Conservation (phyloP, 306 rosid genomes). For the Dryas drummondii region DNA sequence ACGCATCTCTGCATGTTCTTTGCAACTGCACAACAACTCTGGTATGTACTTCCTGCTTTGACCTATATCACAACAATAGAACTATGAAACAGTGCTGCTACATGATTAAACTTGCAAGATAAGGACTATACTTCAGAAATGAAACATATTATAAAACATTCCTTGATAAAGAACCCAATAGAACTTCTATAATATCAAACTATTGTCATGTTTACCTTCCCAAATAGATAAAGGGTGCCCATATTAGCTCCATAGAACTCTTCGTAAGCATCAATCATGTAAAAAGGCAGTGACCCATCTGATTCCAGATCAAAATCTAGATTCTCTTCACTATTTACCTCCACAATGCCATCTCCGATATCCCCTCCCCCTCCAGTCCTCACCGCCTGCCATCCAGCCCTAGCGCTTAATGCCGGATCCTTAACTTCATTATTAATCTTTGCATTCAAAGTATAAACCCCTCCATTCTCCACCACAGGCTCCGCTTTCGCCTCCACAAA, state of each 20-base stretch:
- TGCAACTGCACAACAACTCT: slow-evolving; percentile 87
- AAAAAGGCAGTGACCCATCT: slow-evolving; percentile 73
- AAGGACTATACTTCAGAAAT: background rate
- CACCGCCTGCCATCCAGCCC: slow-evolving; percentile 72
- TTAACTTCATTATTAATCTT: slow-evolving; percentile 48
- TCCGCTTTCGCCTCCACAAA: slow-evolving; percentile 37
- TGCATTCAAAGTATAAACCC: slow-evolving; percentile 68
- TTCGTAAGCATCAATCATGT: slow-evolving; percentile 77
- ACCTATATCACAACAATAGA: slow-evolving; percentile 53
- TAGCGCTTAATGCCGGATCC: slow-evolving; percentile 62
- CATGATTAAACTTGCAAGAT: slow-evolving; percentile 19
- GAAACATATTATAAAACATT: background rate
- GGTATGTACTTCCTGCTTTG: slow-evolving; percentile 67
- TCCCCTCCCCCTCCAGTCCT: slow-evolving; percentile 43
- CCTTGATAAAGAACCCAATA: background rate
- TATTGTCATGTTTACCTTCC: slow-evolving; percentile 58
- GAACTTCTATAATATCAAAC: background rate
- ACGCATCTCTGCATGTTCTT: slow-evolving; percentile 88
- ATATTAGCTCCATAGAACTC: slow-evolving; percentile 75
- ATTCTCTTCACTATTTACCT: slow-evolving; percentile 37
- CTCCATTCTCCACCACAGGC: slow-evolving; percentile 39
- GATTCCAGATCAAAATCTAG: slow-evolving; percentile 50
- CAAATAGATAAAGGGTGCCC: slow-evolving; percentile 84
- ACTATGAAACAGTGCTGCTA: slow-evolving; percentile 10
- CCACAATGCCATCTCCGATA: slow-evolving; percentile 22